Evolutionary conservation across 306 rosid species (phyloP).

Genomic region (Calophaca sinica): DNA sequence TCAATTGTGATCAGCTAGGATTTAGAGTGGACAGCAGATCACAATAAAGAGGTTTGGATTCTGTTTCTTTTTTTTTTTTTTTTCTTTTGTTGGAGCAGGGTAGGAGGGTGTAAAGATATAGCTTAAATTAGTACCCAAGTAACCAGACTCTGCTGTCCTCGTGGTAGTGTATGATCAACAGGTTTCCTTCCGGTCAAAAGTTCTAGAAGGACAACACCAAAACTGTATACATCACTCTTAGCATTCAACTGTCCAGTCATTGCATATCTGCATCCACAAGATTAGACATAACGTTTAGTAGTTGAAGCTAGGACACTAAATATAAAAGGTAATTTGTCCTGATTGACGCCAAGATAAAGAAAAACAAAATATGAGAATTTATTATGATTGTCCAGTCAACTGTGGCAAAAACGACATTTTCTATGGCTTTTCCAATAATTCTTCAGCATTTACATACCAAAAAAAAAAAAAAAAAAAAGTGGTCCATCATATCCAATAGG

Average conservation of each 20-base stretch:
- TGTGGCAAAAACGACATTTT: conserved; percentile 34
- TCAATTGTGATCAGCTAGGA: conserved; percentile 49
- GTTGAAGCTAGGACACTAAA: conserved; percentile 15
- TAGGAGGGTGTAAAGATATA: neutral
- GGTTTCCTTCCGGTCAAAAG: conserved; percentile 96
- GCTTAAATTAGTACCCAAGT: conserved; percentile 77
- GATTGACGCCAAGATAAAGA: conserved; percentile 30
- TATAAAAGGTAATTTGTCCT: conserved; percentile 27
- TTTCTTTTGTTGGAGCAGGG: neutral
- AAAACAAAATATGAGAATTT: conserved; percentile 27
- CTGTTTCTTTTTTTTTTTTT: neutral
- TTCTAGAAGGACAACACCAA: conserved; percentile 92
- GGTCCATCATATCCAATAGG: conserved; percentile 21
- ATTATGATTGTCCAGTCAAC: conserved; percentile 17
- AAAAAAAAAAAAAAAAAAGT: neutral
- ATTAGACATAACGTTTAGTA: conserved; percentile 35
- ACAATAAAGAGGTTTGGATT: conserved; percentile 21
- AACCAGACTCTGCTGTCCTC: conserved; percentile 95
- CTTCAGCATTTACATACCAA: conserved; percentile 19
- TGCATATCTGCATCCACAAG: conserved; percentile 76
- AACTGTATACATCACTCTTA: conserved; percentile 95
- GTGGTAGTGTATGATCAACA: conserved; percentile 92
- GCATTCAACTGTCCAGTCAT: conserved; percentile 97
- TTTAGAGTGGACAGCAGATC: conserved; percentile 17
- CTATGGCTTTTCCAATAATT: conserved; percentile 32